Percentiles rank a stretch among this genome's conserved stretches.
These are phyloP conservation scores for Colletotrichum spaethianum DNA, from an alignment of 2,329 filamentous ascomycete species.

Conservation along the genomic window DNA sequence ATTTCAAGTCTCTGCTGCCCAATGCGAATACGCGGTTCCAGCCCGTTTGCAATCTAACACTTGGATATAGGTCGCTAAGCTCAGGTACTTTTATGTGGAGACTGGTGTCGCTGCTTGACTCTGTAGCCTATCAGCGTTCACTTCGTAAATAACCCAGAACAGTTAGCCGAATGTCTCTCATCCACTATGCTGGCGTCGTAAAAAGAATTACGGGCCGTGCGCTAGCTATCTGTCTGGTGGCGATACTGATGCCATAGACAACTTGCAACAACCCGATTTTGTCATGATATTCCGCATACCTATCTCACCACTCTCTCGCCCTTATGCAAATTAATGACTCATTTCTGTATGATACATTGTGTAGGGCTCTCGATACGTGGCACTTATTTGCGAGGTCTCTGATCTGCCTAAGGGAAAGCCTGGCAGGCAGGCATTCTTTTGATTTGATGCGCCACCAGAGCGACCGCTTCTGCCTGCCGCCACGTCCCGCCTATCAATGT, in stretches of 20 bases:
- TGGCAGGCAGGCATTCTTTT: not conserved
- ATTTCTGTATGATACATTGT: not conserved
- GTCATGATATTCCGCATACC: not conserved
- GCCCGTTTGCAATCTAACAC: not conserved
- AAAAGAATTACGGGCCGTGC: conserved; percentile 16
- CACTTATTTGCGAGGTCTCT: not conserved
- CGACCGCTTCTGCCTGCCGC: not conserved
- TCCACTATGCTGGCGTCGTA: not conserved
- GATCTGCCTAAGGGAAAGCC: not conserved
- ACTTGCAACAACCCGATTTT: not conserved
- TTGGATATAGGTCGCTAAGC: not conserved
- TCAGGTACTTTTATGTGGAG: not conserved
- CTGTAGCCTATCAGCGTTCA: not conserved
- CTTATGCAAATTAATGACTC: not conserved
- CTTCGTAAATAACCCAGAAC: conserved; percentile 2
- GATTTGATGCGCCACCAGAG: not conserved
- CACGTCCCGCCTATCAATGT: not conserved
- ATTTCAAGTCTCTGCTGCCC: not conserved
- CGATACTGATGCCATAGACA: not conserved
- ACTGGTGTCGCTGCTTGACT: too few relatives aligned
- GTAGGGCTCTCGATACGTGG: not conserved
- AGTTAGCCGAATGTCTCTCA: not conserved
- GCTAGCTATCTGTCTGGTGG: not conserved
- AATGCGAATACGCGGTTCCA: not conserved
- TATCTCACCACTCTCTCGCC: too few relatives aligned